Base-by-base conservation (phyloP, 371 early-diverging fungal species). In the Haplosporangium sp. region DNA sequence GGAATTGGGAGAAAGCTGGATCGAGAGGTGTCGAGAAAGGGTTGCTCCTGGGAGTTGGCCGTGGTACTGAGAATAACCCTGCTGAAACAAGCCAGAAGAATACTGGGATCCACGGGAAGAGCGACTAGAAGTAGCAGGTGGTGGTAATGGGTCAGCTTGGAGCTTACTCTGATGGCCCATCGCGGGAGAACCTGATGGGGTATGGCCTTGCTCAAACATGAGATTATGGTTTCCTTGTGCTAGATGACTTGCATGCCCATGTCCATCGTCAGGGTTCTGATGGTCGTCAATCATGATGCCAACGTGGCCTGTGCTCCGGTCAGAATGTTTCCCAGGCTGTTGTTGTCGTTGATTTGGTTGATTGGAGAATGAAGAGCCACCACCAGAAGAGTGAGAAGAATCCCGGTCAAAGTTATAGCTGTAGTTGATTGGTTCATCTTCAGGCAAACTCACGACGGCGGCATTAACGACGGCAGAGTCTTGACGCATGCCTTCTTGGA, bases 251-350 rank as follows among this genome's bases (percentile, higher is more conserved):
- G 42, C 69, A 34, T 60, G 77, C 19, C 13, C 56, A 56, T 13
- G 63, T 11, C 37, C 53, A 9, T 50, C 65, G 39, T 56, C 64
- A 53, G 63, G 70, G 48, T 60, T 63, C 19, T 74, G 70, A 37
- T 74, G 70, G 61, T 84, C 77, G 60, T 76, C 79, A 50, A 84
- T 82, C 39, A 56, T 77, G 63, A 84, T 84, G 58, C 84, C 84
- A 7, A 84, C 84, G 61, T 77, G 78, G 65, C 78, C 82, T 61
- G 71, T 81, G 69, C 71, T 82, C 69, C 68, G 58, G 35, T 67
- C 73, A 35, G 59, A 53, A 47, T 27, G 62, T n/a, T 27, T 52
- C 64, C 27, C 61, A 34, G 35, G 63, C 57, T 53, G 59, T 20
- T 73, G 61, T 3, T 50, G 52, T 20, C 63, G 58, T n/a, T 37